Base-by-base conservation (phyloP, 345 rosid genomes). In the Citrus inodora region DNA sequence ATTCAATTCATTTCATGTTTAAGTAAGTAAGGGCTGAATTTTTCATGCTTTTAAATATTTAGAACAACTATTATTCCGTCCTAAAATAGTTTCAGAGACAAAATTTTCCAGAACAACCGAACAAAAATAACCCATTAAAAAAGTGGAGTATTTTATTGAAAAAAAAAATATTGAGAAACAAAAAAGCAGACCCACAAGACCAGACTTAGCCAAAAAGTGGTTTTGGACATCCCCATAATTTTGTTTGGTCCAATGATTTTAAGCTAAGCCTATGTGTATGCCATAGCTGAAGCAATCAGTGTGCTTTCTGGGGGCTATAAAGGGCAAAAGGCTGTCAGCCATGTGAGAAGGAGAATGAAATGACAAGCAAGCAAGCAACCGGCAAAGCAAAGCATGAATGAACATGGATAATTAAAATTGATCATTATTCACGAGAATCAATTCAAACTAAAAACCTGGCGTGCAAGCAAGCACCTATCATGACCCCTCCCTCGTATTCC, bases 401-500 rank as follows among this genome's bases (percentile, higher is more conserved):
- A 73, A 37, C 42, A 46, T 56, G 65, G 58, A 17, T 7, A 33
- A 63, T 25, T 5, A 35, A 65, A 78, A 61, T 55, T 35, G 33
- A 70, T 32, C n/a, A 38, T 17, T 3, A 7, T 21, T 6, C 30
- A 13, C 3, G 38, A 17, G 16, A 48, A 59, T 37, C 67, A 46
- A 38, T 74, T 38, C 46, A 61, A 63, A 76, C 71, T 46, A 67
- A 75, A 79, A 85, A 85, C 88, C 77, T 87, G 68, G 87, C 86
- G 85, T 85, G 88, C 89, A 88, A 88, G 87, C 83, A 80, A 85
- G 77, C 71, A 79, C 32, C 24, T 59, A 73, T 73, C 76, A 73
- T 72, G 77, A 61, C 25, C 38, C 33, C 24, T 67, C 66, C 21
- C 58, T 4, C 82, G 48, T 79, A 80, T 77, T 78, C 62, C 85